These are phyloP conservation scores for Calonectria henricotiae DNA, from an alignment of 2,329 filamentous ascomycete species.

Conservation along the genomic window DNA sequence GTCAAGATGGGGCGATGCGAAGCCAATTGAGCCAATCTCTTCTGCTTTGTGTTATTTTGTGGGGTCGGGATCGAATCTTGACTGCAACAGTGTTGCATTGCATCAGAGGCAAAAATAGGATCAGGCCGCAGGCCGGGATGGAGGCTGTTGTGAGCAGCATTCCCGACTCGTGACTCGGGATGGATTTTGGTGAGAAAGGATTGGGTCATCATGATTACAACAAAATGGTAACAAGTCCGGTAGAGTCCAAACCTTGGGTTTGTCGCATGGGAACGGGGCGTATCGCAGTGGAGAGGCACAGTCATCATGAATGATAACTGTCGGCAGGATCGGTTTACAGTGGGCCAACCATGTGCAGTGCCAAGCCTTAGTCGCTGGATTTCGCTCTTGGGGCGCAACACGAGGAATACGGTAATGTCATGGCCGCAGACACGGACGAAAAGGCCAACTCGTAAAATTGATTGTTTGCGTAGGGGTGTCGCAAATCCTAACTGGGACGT, in stretches of 20 bases:
- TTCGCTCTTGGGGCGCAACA: slow-evolving; percentile 30
- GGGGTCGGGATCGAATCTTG: slow-evolving; percentile 24
- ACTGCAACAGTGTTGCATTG: slow-evolving; percentile 22
- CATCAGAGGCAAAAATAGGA: slow-evolving; percentile 21
- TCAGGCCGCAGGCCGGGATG: not conserved
- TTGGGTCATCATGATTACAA: slow-evolving; percentile 2
- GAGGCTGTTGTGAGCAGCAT: slow-evolving; percentile 21
- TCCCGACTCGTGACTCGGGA: slow-evolving; percentile 7
- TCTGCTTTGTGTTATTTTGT: not conserved
- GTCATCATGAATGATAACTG: slow-evolving; percentile 29
- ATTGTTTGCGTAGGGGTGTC: slow-evolving; percentile 14
- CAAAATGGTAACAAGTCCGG: not conserved
- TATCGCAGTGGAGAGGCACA: not conserved
- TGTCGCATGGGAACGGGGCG: slow-evolving; percentile 25
- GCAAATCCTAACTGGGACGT: slow-evolving; percentile 23
- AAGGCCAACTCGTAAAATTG: slow-evolving; percentile 12
- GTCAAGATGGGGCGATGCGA: slow-evolving; percentile 21
- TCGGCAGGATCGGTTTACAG: slow-evolving; percentile 27
- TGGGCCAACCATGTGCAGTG: slow-evolving; percentile 27
- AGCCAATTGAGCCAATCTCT: slow-evolving; percentile 18
- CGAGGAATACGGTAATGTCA: slow-evolving; percentile 33
- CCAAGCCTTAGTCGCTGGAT: slow-evolving; percentile 32
- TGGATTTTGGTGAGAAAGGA: slow-evolving; percentile 17
- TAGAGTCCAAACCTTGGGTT: slow-evolving; percentile 27
- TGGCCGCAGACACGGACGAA: slow-evolving; percentile 26